These are phyloP conservation scores for Blastobotrys robertii DNA, from an alignment of 805 yeast genomes.

Conservation along the genomic window DNA sequence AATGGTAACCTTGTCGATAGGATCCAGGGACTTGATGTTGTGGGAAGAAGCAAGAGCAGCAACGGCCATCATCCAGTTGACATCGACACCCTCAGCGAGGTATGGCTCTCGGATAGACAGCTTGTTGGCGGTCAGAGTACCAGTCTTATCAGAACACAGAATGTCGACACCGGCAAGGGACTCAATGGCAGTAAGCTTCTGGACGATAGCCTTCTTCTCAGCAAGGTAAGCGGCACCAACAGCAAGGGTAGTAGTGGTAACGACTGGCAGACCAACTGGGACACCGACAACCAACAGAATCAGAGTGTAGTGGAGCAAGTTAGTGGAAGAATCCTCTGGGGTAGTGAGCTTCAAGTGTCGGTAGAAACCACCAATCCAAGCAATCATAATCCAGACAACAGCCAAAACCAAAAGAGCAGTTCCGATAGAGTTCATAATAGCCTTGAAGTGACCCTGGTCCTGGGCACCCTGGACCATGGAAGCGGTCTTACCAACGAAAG, in stretches of 20 bases:
- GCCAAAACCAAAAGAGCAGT: constrained; percentile 82
- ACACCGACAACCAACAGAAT: constrained; percentile 96
- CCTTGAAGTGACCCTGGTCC: constrained; percentile 97
- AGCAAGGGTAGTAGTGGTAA: constrained; percentile 96
- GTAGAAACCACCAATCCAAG: constrained; percentile 95
- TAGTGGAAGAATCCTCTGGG: constrained; percentile 29
- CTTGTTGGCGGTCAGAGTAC: constrained; percentile 95
- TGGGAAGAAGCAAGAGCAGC: constrained; percentile 96
- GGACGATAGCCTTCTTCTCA: constrained; percentile 93
- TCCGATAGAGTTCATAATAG: constrained; percentile 96
- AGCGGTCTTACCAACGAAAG: constrained; percentile 97
- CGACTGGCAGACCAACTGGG: constrained; percentile 98
- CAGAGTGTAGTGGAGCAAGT: constrained; percentile 80
- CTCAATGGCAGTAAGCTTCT: constrained; percentile 92
- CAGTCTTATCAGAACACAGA: constrained; percentile 94
- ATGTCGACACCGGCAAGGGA: constrained; percentile 96
- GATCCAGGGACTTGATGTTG: constrained; percentile 97
- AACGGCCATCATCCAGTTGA: constrained; percentile 93
- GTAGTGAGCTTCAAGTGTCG: constrained; percentile 81
- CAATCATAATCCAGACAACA: constrained; percentile 71
- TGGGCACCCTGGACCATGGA: constrained; percentile 93
- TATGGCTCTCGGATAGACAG: constrained; percentile 93
- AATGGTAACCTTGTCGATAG: constrained; percentile 93
- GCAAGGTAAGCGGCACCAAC: constrained; percentile 99
- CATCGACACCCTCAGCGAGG: constrained; percentile 96